Evolutionary conservation across 176 grass and related monocot genomes (phyloP).

Genomic region (Phoenix roebelenii): DNA sequence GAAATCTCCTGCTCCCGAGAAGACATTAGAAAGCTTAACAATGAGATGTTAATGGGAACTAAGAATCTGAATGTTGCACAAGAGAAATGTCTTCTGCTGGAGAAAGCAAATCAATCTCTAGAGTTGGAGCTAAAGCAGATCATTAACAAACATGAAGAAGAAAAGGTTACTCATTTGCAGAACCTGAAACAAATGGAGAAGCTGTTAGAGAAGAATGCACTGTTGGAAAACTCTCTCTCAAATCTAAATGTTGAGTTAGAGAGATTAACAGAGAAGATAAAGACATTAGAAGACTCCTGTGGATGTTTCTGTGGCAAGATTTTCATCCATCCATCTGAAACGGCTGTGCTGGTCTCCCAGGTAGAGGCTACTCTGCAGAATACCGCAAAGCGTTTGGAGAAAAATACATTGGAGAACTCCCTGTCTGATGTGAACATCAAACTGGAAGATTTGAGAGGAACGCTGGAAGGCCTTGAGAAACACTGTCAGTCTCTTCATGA

Average conservation of each 20-base stretch:
- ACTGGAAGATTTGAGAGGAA: conserved; percentile 53
- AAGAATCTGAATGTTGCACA: conserved; percentile 39
- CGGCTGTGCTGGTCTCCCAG: conserved; percentile 36
- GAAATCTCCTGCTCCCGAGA: conserved; percentile 68
- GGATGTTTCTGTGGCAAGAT: conserved; percentile 44
- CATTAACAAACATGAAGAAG: conserved; percentile 36
- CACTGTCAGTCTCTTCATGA: conserved; percentile 39
- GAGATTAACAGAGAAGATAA: conserved; percentile 37
- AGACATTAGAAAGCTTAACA: conserved; percentile 67
- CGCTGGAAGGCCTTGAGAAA: conserved; percentile 46
- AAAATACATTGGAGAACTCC: conserved; percentile 77
- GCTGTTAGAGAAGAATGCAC: conserved; percentile 57
- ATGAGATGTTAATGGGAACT: conserved; percentile 54
- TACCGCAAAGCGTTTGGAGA: conserved; percentile 58
- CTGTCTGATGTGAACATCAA: conserved; percentile 53
- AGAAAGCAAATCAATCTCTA: conserved; percentile 58
- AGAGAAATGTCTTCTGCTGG: conserved; percentile 44
- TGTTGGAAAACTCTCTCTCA: conserved; percentile 54
- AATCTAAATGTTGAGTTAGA: conserved; percentile 47
- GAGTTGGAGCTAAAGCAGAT: conserved; percentile 38
- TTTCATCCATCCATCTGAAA: conserved; percentile 37
- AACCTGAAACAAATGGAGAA: conserved; percentile 69
- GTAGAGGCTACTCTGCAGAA: conserved; percentile 49
- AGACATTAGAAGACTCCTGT: conserved; percentile 50
- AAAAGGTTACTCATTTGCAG: conserved; percentile 43